Evolutionary conservation across 345 rosid genomes (phyloP), one percentile per base, ranked within the genome.

Genomic region (Eucalyptus camaldulensis): DNA sequence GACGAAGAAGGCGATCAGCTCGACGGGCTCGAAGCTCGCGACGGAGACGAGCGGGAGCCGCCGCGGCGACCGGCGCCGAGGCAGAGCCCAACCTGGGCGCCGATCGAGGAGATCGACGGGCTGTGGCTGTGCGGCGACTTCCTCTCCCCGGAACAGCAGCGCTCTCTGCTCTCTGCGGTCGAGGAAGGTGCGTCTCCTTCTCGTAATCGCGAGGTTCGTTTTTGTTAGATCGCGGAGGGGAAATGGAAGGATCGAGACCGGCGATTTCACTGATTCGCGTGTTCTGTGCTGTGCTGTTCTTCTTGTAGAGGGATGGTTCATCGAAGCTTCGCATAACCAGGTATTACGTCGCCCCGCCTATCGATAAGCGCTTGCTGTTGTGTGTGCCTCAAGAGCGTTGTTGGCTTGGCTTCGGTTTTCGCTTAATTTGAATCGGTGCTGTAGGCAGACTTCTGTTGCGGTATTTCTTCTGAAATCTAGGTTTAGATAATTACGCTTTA

Each of bases 221-320:
- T 76, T 76, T 76, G 47, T 76, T 76, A 25, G 8, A 51, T 86
- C 45, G 58, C 25, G 87, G 29, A 50, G 45, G 87, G 62, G 27
- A 19, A 76, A 25, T 37, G 45, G 47, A 11, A 76, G 85, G 85
- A 40, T 40, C 24, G 47, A 24, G 47, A 76, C 15, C 85, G 9
- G 29, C 85, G 13, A 40, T 76, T 40, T 76, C 47, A 22, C 37
- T 13, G 24, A 85, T 43, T 25, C 47, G 47, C 72, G 60, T 88
- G 43, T 40, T 37, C 86, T 86, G 80, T 85, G 13, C 80, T 88
- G 80, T 24, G 69, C 62, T 56, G 62, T 53, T 85, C 80, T 49
- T 67, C 54, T 87, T 89, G 92, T 95, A 97, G 98, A 96, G 90
- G 96, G 98, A 85, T 96, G 99, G 99, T 96, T 97, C 93, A 88